These are phyloP conservation scores for Jamesozyma gamospora DNA, from an alignment of 805 yeast species.

Conservation along the genomic window DNA sequence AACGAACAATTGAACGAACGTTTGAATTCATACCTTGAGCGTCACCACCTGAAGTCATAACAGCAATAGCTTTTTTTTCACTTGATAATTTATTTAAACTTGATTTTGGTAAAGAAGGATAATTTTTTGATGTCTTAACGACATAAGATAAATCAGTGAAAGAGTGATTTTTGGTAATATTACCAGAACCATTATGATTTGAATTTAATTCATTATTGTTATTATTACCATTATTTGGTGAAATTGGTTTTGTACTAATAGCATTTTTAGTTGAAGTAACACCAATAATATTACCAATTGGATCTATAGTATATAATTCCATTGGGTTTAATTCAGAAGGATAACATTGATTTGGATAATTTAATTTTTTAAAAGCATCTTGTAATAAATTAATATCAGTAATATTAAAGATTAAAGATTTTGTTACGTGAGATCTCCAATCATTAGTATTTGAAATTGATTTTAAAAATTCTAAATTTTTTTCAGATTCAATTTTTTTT, in stretches of 20 bases:
- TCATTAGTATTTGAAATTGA: slow-evolving; percentile 26
- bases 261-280: slow-evolving; percentile 58
- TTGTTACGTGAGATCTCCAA: slow-evolving; percentile 41
- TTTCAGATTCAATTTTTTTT: slow-evolving; percentile 19
- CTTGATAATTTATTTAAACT: slow-evolving; percentile 7
- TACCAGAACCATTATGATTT: slow-evolving; percentile 1
- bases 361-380: slow-evolving; percentile 20
- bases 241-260: slow-evolving; percentile 35
- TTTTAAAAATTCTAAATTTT: slow-evolving; percentile 11
- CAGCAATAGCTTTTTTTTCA: slow-evolving; percentile 45
- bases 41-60: slow-evolving; percentile 77
- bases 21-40: slow-evolving; percentile 77
- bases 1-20: slow-evolving; percentile 62
- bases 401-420: slow-evolving; percentile 31
- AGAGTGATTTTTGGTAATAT: slow-evolving; percentile 15
- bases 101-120: slow-evolving; percentile 16
- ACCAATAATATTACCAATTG: slow-evolving; percentile 74
- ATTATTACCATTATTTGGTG: slow-evolving; percentile 3
- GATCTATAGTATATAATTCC: slow-evolving; percentile 72
- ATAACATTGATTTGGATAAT: slow-evolving; percentile 40
- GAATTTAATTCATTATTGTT: slow-evolving; percentile 4
- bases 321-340: slow-evolving; percentile 70
- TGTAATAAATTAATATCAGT: slow-evolving; percentile 22
- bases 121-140: slow-evolving; percentile 9
- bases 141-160: slow-evolving; percentile 16